Evolutionary conservation across 495 filamentous ascomycete genomes (phyloP).

Genomic region (Entonaema liquescens): DNA sequence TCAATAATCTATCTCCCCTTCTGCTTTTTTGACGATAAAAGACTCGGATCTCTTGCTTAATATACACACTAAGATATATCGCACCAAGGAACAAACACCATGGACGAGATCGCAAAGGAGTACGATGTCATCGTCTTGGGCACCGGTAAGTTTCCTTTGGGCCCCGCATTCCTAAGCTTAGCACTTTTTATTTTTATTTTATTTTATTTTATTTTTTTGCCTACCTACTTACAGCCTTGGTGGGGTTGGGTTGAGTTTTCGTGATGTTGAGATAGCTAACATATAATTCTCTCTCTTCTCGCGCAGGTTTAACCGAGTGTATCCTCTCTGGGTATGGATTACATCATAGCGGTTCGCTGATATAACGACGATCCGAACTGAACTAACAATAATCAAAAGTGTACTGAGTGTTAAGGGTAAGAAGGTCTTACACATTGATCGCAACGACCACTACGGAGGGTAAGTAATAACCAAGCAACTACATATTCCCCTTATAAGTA

Average conservation of each 20-base stretch:
- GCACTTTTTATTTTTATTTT: too few species aligned
- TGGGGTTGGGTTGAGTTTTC: slow-evolving; percentile 21
- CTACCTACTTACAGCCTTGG: slow-evolving; percentile 5
- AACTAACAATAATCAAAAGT: slow-evolving; percentile 54
- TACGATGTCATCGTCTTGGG: slow-evolving; percentile 99
- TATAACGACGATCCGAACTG: neutral
- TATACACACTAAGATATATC: slow-evolving; percentile 10
- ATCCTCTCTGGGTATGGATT: slow-evolving; percentile 88
- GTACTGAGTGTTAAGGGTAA: slow-evolving; percentile 98
- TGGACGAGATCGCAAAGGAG: slow-evolving; percentile 96
- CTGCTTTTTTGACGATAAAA: slow-evolving; percentile 13
- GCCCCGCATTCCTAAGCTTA: slow-evolving; percentile 50
- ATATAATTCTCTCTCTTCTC: neutral
- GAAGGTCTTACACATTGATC: slow-evolving; percentile 98
- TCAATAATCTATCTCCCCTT: slow-evolving; percentile 19
- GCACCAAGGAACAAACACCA: slow-evolving; percentile 51
- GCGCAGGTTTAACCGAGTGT: slow-evolving; percentile 92
- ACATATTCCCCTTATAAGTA: neutral
- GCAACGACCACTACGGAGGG: slow-evolving; percentile 99
- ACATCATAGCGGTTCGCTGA: slow-evolving; percentile 18
- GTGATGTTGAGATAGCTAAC: slow-evolving; percentile 16
- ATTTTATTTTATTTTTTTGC: too few species aligned
- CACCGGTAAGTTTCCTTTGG: slow-evolving; percentile 71
- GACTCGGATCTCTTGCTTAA: slow-evolving; percentile 4
- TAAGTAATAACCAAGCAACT: slow-evolving; percentile 55